Percentiles rank a stretch among this genome's conserved stretches.
These are phyloP conservation scores for Sphaceloma murrayae DNA, from an alignment of 2,329 filamentous ascomycete species.

Conservation along the genomic window DNA sequence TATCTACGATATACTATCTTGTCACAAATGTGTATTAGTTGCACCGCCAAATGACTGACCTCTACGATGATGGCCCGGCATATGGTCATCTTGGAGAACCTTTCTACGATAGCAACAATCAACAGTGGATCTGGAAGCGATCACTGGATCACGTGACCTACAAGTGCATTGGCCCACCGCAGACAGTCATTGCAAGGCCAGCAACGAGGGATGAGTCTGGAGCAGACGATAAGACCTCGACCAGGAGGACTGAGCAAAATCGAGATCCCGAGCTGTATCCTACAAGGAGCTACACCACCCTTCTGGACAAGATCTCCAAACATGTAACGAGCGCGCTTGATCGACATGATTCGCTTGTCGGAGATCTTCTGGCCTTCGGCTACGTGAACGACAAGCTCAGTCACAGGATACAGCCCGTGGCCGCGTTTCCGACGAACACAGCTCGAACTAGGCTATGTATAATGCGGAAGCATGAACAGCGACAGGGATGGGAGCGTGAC, in stretches of 20 bases:
- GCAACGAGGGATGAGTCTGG: constrained; percentile 1
- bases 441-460: constrained; percentile 51
- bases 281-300: constrained; percentile 18
- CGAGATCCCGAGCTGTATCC: constrained; percentile 23
- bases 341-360: constrained; percentile 33
- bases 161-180: constrained; percentile 24
- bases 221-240: constrained; percentile 10
- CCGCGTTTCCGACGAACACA: constrained; percentile 39
- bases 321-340: constrained; percentile 26
- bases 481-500: constrained; percentile 46
- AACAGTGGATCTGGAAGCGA: constrained; percentile 42
- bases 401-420: constrained; percentile 27
- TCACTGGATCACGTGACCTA: constrained; percentile 23
- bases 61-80: constrained; percentile 38
- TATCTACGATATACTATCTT: no score
- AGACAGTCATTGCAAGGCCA: constrained; percentile 22
- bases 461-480: constrained; percentile 41
- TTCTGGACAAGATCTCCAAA: constrained; percentile 25
- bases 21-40: constrained; percentile 25
- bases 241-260: not conserved
- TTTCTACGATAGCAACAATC: constrained; percentile 39
- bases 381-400: constrained; percentile 38
- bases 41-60: constrained; percentile 48
- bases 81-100: constrained; percentile 46
- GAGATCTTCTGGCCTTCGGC: constrained; percentile 47